These are phyloP conservation scores for Hypsizygus marmoreus DNA, from an alignment of 768 basidiomycete genomes.

Conservation along the genomic window DNA sequence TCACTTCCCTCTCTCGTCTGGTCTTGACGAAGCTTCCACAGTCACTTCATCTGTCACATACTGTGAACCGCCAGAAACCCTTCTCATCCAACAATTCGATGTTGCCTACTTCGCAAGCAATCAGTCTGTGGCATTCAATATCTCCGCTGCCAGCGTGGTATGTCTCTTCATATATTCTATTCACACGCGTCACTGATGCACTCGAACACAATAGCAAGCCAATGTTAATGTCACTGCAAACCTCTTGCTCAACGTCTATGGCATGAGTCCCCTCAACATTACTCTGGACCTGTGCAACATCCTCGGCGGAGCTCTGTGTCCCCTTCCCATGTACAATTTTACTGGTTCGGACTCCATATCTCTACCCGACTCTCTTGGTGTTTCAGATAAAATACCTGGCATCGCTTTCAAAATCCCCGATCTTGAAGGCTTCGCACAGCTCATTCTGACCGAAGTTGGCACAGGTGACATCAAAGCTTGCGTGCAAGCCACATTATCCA, in stretches of 20 bases:
- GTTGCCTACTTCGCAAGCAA: slow-evolving; percentile 70
- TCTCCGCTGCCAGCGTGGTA: slow-evolving; percentile 86
- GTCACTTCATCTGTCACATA: slow-evolving; percentile 90
- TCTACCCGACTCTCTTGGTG: slow-evolving; percentile 59
- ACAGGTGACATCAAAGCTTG: slow-evolving; percentile 83
- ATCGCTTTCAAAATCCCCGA: slow-evolving; percentile 91
- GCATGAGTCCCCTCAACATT: slow-evolving; percentile 76
- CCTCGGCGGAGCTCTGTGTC: slow-evolving; percentile 81
- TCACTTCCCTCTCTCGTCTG: slow-evolving; percentile 3
- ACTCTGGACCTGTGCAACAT: slow-evolving; percentile 86
- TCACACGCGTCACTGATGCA: slow-evolving; percentile 14
- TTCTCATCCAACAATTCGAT: slow-evolving; percentile 80
- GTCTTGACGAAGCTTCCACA: slow-evolving; percentile 29
- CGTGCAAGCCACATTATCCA: slow-evolving; percentile 88
- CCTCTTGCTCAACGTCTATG: slow-evolving; percentile 86
- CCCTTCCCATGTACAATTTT: slow-evolving; percentile 81
- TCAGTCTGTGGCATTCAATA: slow-evolving; percentile 78
- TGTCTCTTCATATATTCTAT: slow-evolving; percentile 31
- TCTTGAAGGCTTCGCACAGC: slow-evolving; percentile 84
- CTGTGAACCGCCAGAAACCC: slow-evolving; percentile 76
- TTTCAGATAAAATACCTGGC: slow-evolving; percentile 61
- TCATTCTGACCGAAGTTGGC: slow-evolving; percentile 67
- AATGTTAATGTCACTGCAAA: slow-evolving; percentile 83
- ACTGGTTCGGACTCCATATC: slow-evolving; percentile 75
- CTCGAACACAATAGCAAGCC: slow-evolving; percentile 48